phyloP scores from a whole-genome alignment of 1,139 yeast genomes.

The Pneumocystis wakefieldiae region DNA sequence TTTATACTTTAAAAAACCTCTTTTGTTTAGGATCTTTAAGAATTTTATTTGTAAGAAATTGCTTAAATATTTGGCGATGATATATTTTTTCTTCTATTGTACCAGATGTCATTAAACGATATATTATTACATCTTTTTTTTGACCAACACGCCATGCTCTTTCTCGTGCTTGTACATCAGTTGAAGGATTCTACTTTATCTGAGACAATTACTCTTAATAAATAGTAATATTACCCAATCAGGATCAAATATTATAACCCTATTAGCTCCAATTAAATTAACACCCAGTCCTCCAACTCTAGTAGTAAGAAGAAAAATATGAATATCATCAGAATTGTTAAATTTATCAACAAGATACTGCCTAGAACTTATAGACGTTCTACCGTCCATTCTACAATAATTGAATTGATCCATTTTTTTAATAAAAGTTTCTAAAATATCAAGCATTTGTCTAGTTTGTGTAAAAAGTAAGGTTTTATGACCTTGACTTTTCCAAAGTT shows the following conservation, averaged over 20 bases:
- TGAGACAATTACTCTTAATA: neutral
- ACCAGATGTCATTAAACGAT: slow-evolving; percentile 84
- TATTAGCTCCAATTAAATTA: slow-evolving; percentile 84
- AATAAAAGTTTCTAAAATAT: slow-evolving; percentile 56
- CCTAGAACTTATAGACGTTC: slow-evolving; percentile 63
- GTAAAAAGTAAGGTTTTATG: slow-evolving; percentile 73
- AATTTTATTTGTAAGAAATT: slow-evolving; percentile 81
- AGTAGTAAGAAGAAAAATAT: slow-evolving; percentile 71
- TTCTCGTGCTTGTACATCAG: slow-evolving; percentile 92
- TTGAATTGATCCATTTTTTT: slow-evolving; percentile 31
- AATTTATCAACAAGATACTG: slow-evolving; percentile 70
- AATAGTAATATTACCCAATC: slow-evolving; percentile 46
- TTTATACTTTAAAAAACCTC: slow-evolving; percentile 52
- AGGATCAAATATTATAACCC: slow-evolving; percentile 89
- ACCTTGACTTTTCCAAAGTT: slow-evolving; percentile 61
- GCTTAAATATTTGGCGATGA: slow-evolving; percentile 92
- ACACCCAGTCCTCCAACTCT: slow-evolving; percentile 94
- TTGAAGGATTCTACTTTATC: slow-evolving; percentile 52
- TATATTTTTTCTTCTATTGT: slow-evolving; percentile 93
- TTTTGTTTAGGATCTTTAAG: slow-evolving; percentile 90
- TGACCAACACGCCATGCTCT: slow-evolving; percentile 97
- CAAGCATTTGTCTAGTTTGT: slow-evolving; percentile 89
- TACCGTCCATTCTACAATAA: slow-evolving; percentile 85
- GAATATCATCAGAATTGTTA: slow-evolving; percentile 43
- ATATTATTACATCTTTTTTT: slow-evolving; percentile 81